phyloP scores from a whole-genome alignment of 257 asterid species.

The Coffea eugenioides region DNA sequence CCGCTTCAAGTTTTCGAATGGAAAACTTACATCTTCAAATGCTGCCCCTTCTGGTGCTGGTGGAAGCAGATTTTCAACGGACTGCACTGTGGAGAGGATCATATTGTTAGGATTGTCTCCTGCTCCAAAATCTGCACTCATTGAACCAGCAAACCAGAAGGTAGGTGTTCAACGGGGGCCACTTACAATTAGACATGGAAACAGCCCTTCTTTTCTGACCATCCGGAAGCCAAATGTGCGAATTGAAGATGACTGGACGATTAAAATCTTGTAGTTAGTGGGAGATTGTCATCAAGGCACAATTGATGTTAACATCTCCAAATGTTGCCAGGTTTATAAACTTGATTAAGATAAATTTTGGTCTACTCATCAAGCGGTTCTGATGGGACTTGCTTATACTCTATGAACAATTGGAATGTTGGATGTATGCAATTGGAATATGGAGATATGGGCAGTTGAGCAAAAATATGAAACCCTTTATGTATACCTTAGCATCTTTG shows the following conservation, averaged over 20 bases:
- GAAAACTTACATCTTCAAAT: conserved; percentile 62
- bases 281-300: neutral
- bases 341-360: neutral
- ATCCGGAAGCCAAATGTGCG: conserved; percentile 77
- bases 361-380: neutral
- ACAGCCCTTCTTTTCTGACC: conserved; percentile 40
- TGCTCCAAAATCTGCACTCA: conserved; percentile 48
- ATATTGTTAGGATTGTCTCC: conserved; percentile 57
- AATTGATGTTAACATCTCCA: neutral
- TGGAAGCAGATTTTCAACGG: conserved; percentile 39
- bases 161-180: conserved; percentile 62
- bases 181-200: conserved; percentile 49
- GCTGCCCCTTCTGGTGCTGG: conserved; percentile 31
- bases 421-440: neutral
- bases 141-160: conserved; percentile 61
- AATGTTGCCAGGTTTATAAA: neutral
- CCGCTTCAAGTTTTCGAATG: conserved; percentile 52
- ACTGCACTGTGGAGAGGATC: conserved; percentile 70
- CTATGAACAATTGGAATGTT: neutral
- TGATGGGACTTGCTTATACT: neutral
- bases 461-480: neutral
- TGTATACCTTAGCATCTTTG: neutral
- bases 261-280: conserved; percentile 46
- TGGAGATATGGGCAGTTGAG: neutral
- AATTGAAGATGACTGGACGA: conserved; percentile 68